phyloP scores from a whole-genome alignment of 1,284 basidiomycete genomes.

The Ceratorhiza oryzae-sativae region DNA sequence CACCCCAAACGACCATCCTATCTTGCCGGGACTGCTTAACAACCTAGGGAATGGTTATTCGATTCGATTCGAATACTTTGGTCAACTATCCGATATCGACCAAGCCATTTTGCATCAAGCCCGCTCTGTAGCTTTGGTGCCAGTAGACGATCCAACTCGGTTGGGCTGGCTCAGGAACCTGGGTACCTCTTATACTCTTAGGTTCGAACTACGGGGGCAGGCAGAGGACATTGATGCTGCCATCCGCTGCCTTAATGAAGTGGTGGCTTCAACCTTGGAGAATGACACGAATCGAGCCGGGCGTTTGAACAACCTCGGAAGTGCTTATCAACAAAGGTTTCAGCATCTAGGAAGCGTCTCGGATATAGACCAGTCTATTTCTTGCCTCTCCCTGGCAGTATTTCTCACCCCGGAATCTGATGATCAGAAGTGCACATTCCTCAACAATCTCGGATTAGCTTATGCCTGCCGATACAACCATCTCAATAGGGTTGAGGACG shows the following conservation, averaged over 20 bases:
- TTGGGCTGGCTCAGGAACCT: background rate
- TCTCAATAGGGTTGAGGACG: background rate
- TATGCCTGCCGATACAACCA: background rate
- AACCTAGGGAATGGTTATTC: constrained; percentile 9
- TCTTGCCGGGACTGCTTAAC: background rate
- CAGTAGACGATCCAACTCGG: background rate
- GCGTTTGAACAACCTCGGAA: background rate
- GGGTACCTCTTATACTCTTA: background rate
- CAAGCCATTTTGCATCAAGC: background rate
- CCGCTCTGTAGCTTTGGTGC: background rate
- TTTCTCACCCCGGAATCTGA: background rate
- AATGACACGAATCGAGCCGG: background rate
- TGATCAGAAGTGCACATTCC: background rate
- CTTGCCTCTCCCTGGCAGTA: background rate
- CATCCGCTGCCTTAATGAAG: background rate
- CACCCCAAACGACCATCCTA: too few species aligned
- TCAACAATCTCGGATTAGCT: background rate
- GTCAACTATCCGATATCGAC: background rate
- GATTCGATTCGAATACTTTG: background rate
- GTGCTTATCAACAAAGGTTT: background rate
- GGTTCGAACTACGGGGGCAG: background rate
- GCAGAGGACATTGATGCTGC: background rate
- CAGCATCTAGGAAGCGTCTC: background rate
- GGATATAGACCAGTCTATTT: constrained; percentile 2
- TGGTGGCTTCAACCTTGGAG: background rate